Percentiles rank a stretch among this genome's conserved stretches.
These are phyloP conservation scores for Glebionis coronaria DNA, from an alignment of 129 eudicot species.

Conservation along the genomic window DNA sequence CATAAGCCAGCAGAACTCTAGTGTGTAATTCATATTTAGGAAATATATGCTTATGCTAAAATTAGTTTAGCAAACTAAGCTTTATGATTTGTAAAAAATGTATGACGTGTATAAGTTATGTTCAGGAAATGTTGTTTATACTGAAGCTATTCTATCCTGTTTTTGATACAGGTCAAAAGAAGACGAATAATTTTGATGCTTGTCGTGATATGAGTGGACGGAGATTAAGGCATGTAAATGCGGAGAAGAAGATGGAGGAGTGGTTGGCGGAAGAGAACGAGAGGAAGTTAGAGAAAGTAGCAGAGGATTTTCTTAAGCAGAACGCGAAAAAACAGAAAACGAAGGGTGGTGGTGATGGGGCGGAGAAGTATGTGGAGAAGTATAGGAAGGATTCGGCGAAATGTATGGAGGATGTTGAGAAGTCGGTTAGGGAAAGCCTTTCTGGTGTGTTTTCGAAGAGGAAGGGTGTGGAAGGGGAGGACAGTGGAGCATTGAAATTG, in stretches of 20 bases:
- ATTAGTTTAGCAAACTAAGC: no score
- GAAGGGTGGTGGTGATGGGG: constrained; percentile 49
- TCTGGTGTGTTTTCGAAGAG: constrained; percentile 50
- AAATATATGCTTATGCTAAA: no score
- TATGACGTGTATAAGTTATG: no score
- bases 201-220: constrained; percentile 99
- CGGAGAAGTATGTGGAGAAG: constrained; percentile 84
- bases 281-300: constrained; percentile 78
- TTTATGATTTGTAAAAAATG: no score
- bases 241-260: constrained; percentile 96
- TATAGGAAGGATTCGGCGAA: constrained; percentile 77
- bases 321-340: constrained; percentile 44
- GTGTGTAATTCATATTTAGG: no score
- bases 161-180: constrained; percentile 51
- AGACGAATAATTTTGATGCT: constrained; percentile 91
- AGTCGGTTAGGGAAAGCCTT: constrained; percentile 74
- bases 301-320: constrained; percentile 87
- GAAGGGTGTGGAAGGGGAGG: constrained; percentile 34
- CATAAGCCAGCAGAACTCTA: no score
- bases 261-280: constrained; percentile 79
- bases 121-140: no score
- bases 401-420: constrained; percentile 90
- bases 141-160: no score
- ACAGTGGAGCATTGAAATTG: constrained; percentile 24
- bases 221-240: constrained; percentile 86